phyloP scores from a whole-genome alignment of 106 monocot species.

The Dendrobium huoshanense region DNA sequence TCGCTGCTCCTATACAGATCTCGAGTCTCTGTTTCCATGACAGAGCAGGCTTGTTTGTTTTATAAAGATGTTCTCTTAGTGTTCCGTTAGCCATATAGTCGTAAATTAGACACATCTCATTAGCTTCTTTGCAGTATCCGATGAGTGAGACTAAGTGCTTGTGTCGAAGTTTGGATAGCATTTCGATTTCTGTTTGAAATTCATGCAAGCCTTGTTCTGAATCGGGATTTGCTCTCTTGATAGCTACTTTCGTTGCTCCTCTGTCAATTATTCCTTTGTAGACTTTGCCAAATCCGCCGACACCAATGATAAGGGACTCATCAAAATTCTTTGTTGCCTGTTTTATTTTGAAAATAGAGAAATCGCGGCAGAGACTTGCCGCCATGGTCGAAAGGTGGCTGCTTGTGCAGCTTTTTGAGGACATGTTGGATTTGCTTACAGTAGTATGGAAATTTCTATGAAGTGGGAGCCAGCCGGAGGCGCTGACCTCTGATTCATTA shows the following conservation, averaged over 20 bases:
- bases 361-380: conserved; percentile 58
- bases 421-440: conserved; percentile 30
- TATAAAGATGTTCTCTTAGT: conserved; percentile 69
- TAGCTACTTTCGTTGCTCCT: conserved; percentile 34
- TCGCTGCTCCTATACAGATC: conserved; percentile 62
- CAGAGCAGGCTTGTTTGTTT: conserved; percentile 38
- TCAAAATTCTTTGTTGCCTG: conserved; percentile 65
- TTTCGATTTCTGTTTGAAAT: conserved; percentile 77
- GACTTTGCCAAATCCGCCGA: conserved; percentile 87
- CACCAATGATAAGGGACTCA: conserved; percentile 73
- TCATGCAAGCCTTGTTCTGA: conserved; percentile 77
- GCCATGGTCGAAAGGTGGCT: conserved; percentile 45
- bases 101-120: conserved; percentile 74
- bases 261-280: conserved; percentile 52
- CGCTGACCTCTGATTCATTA: conserved; percentile 1
- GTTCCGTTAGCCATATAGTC: conserved; percentile 81
- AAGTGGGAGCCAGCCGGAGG: conserved; percentile 66
- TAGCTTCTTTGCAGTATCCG: conserved; percentile 68
- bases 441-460: conserved; percentile 48
- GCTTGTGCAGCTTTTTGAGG: conserved; percentile 49
- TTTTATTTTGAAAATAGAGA: conserved; percentile 65
- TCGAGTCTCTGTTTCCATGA: conserved; percentile 67
- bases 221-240: conserved; percentile 63
- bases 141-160: conserved; percentile 71
- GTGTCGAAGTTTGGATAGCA: conserved; percentile 91